Evolutionary conservation across 2,329 filamentous ascomycete genomes (phyloP), one percentile per base, ranked within the genome.

Genomic region (Colletotrichum karsti): DNA sequence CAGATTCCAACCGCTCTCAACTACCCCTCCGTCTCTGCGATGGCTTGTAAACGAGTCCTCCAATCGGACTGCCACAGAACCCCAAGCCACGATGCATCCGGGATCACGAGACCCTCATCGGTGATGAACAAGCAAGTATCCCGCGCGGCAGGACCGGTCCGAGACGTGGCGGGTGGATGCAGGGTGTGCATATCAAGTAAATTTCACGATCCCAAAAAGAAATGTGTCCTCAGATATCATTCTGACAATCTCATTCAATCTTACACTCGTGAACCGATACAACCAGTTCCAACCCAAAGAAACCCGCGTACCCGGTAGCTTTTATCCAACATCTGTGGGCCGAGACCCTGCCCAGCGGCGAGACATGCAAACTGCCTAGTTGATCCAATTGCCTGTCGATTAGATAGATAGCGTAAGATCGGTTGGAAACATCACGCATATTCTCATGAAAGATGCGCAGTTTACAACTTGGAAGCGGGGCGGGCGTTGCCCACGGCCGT

Each of bases 401-500:
- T n/a, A 28, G 28, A 7, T 22, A 33, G 22, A n/a, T 46, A 33
- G 51, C 51, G 22, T 24, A 15, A 55, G 26, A 58, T 26, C 26
- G n/a, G 18, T 6, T 41, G 8, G 7, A 46, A 50, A 20, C 28
- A 46, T 48, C 41, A 37, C 28, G 41, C 20, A 7, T 37, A 48
- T 58, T 56, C 24, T 56, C 5, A 8, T 46, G 13, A 20, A 10
- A 6, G 26, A 18, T 7, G 46, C 26, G 15, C 13, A 30, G 33
- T n/a, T 83, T 80, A 92, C 78, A 92, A 79, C 81, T 92, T 92
- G n/a, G 90, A 88, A 69, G 88, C 89, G 65, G 86, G 83, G 48
- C 77, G 79, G 7, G 89, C 85, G 66, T 84, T 81, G 70, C 92
- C 92, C 65, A 93, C 87, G 68, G 90, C 89, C 18, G 93, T 95